Evolutionary conservation across 768 basidiomycete species (phyloP).

Genomic region (Pisolithus marmoratus): DNA sequence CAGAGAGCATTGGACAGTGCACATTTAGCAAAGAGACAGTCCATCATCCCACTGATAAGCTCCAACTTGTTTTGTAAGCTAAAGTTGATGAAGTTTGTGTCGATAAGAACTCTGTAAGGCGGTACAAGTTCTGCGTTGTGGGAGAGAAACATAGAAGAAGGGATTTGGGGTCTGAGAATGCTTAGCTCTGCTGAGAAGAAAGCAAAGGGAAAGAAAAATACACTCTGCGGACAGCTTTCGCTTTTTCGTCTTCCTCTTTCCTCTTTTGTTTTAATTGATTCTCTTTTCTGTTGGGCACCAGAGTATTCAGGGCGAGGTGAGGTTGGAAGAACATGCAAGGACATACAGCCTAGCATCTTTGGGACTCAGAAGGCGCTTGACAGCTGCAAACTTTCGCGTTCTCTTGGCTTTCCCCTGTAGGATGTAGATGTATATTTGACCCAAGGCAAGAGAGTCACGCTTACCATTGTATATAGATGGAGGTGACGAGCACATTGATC

Average conservation of each 20-base stretch:
- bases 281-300: conserved; percentile 62
- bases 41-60: conserved; percentile 98
- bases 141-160: conserved; percentile 90
- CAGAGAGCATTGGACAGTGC: conserved; percentile 15
- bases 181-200: background rate
- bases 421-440: background rate
- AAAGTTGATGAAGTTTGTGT: conserved; percentile 99
- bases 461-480: conserved; percentile 13
- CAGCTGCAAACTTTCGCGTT: conserved; percentile 89
- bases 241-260: conserved; percentile 76
- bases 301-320: background rate
- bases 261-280: conserved; percentile 87
- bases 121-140: conserved; percentile 96
- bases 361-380: conserved; percentile 91
- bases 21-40: conserved; percentile 98
- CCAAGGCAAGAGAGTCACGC: background rate
- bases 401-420: conserved; percentile 84
- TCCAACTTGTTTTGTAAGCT: conserved; percentile 97
- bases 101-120: conserved; percentile 94
- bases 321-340: background rate
- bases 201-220: conserved; percentile 35
- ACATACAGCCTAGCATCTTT: conserved; percentile 87
- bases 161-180: conserved; percentile 61
- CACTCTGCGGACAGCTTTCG: conserved; percentile 73
- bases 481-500: too few species aligned